Base-by-base conservation (phyloP, 2,329 filamentous ascomycete genomes). In the Ophiosphaerella herpotricha region DNA sequence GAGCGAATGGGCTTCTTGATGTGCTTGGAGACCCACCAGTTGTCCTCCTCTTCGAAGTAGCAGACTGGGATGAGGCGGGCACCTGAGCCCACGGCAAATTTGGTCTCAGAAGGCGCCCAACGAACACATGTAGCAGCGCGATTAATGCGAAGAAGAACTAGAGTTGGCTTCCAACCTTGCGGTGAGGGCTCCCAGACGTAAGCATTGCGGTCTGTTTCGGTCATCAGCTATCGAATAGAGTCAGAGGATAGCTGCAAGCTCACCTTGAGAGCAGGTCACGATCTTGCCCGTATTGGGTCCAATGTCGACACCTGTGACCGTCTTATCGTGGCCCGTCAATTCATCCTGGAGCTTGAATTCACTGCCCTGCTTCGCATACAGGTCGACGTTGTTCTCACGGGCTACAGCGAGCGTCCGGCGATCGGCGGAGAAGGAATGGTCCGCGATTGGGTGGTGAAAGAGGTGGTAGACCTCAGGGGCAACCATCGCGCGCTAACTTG, bases 1-100 rank as follows among this genome's bases (percentile, higher is more conserved):
- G 91, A 96, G 61, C 93, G 89, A 67, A 99, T 96, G 16, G 94
- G 94, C 83, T 97, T 99, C 85, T 97, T 97, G 70, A 99, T 78
- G 77, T 99, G 94, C 82, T 99, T 99, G 33, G 92, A 97, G 36
- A 99, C 93, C 94, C 94, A 99, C 94, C 94, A 99, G 80, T 99
- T 92, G 76, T 99, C 97, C 76, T 99, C 94, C 74, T 96, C 90
- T 72, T 99, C 94, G 66, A 99, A 99, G 80, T 97, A 97, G 82
- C 94, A 99, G 63, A 97, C 84, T 35, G 94, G 91, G 67, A 99
- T 96, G 59, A 96, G 89, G 57, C 94, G 87, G 64, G 96, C 94
- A 55, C 94, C 94, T 24, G 92, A 97, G 53, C 94, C 94, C 23
- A 97, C 94, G 46, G 94, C 94, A 74, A 99, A 99, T 77, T 99